Evolutionary conservation across 768 basidiomycete species (phyloP).

Genomic region (Russula olivacea): DNA sequence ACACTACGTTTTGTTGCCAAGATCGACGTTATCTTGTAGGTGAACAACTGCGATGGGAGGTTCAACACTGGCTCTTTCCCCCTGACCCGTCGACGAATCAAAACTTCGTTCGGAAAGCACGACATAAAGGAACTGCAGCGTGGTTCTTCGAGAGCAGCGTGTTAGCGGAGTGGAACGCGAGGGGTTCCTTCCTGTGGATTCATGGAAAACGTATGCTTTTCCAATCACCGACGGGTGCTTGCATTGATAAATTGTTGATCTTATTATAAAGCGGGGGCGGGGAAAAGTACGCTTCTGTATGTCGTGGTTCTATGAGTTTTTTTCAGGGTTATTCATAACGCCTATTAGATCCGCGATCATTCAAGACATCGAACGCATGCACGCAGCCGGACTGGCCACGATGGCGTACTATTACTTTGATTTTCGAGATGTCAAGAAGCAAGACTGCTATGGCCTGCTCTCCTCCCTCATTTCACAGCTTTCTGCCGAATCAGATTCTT

Average conservation of each 20-base stretch:
- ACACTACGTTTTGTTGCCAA: background rate
- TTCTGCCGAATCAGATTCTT: background rate
- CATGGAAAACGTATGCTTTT: constrained; percentile 5
- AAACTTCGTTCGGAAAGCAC: background rate
- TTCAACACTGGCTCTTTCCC: background rate
- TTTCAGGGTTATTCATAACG: background rate
- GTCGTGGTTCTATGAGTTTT: background rate
- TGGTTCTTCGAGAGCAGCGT: constrained; percentile 1
- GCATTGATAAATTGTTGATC: no score
- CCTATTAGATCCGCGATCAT: constrained; percentile 1
- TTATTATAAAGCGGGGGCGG: no score
- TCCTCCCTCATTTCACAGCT: constrained; percentile 2
- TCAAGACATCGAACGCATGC: background rate
- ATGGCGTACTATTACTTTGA: constrained; percentile 14
- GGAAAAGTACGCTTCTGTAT: constrained; percentile 10
- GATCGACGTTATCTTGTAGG: background rate
- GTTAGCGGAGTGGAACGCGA: background rate
- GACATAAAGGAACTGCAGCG: background rate
- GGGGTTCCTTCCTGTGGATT: constrained; percentile 3
- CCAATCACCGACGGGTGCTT: no score
- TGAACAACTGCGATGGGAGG: background rate
- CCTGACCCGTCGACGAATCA: constrained; percentile 9
- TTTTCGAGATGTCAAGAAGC: constrained; percentile 9
- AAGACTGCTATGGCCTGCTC: constrained; percentile 3
- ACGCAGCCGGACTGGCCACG: background rate